These are phyloP conservation scores for Aureobasidium sp. DNA, from an alignment of 2,329 filamentous ascomycete genomes.

Conservation along the genomic window DNA sequence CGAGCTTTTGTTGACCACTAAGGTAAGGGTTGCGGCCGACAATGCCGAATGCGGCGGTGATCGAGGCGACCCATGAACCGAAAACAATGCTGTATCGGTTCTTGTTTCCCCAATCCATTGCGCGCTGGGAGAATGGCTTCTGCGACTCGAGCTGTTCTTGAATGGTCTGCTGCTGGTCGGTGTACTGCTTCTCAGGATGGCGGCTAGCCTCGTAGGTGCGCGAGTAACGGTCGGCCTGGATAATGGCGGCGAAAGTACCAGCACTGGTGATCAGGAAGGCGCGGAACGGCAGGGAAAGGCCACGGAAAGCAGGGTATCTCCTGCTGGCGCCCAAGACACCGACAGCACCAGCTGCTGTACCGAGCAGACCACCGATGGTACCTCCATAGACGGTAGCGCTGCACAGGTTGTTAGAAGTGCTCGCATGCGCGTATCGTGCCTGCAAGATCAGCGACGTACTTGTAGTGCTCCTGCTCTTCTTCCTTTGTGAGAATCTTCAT, in stretches of 20 bases:
- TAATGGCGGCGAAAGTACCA: constrained; percentile 74
- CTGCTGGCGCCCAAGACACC: constrained; percentile 62
- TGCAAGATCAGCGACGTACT: constrained; percentile 36
- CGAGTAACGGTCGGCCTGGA: constrained; percentile 70
- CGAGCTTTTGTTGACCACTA: constrained; percentile 73
- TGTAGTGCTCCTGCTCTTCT: constrained; percentile 83
- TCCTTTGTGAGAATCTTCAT: constrained; percentile 98
- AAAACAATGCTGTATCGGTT: constrained; percentile 87
- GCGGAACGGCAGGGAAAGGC: constrained; percentile 81
- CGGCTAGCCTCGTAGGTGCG: constrained; percentile 63
- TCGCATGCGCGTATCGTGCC: constrained; percentile 4
- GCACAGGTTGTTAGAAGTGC: constrained; percentile 21
- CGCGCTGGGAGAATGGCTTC: constrained; percentile 53
- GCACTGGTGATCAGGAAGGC: constrained; percentile 80
- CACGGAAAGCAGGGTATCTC: constrained; percentile 71
- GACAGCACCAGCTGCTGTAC: constrained; percentile 58
- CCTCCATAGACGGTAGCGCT: constrained; percentile 74
- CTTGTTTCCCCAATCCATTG: constrained; percentile 65
- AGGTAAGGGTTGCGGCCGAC: constrained; percentile 74
- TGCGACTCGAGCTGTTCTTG: constrained; percentile 47
- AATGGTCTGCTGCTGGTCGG: constrained; percentile 54
- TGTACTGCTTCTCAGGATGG: constrained; percentile 62
- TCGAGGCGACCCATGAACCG: constrained; percentile 71
- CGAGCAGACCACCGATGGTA: constrained; percentile 61
- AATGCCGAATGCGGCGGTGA: constrained; percentile 65